These are phyloP conservation scores for Gaertneriomyces sp. DNA, from an alignment of 192 early-diverging fungal genomes.

Conservation along the genomic window DNA sequence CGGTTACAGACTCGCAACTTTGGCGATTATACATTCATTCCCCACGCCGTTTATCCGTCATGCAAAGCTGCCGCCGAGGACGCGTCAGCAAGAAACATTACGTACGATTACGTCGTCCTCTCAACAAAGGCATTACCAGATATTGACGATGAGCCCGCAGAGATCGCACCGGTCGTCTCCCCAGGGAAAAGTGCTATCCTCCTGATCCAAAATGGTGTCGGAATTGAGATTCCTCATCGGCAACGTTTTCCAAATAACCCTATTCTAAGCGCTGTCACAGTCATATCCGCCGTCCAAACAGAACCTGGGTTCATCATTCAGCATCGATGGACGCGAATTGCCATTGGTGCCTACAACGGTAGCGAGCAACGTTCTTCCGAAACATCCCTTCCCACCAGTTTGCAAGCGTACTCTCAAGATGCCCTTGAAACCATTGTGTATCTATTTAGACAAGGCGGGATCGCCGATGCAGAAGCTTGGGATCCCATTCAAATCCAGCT, in stretches of 20 bases:
- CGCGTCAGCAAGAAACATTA: not conserved
- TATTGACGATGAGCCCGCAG: slow-evolving; percentile 15
- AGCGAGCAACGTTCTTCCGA: not conserved
- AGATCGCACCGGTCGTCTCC: slow-evolving; percentile 17
- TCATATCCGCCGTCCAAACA: slow-evolving; percentile 24
- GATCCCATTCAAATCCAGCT: slow-evolving; percentile 15
- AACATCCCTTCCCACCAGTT: not conserved
- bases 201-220: slow-evolving; percentile 37
- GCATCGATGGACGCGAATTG: slow-evolving; percentile 26
- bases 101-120: slow-evolving; percentile 25
- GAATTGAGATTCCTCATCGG: slow-evolving; percentile 23
- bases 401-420: not conserved
- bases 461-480: slow-evolving; percentile 19
- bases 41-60: slow-evolving; percentile 18
- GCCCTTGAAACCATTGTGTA: not conserved
- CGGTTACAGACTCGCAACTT: slow-evolving; percentile 16
- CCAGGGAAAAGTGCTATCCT: slow-evolving; percentile 17
- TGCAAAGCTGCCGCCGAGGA: slow-evolving; percentile 14
- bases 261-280: slow-evolving; percentile 18
- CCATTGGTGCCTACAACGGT: slow-evolving; percentile 16
- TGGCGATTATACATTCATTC: slow-evolving; percentile 24
- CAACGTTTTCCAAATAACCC: slow-evolving; percentile 10
- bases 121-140: slow-evolving; percentile 31
- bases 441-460: slow-evolving; percentile 16
- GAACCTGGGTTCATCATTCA: slow-evolving; percentile 21